Base-by-base conservation (phyloP, 768 basidiomycete species). In the Lactifluus subvellereus region DNA sequence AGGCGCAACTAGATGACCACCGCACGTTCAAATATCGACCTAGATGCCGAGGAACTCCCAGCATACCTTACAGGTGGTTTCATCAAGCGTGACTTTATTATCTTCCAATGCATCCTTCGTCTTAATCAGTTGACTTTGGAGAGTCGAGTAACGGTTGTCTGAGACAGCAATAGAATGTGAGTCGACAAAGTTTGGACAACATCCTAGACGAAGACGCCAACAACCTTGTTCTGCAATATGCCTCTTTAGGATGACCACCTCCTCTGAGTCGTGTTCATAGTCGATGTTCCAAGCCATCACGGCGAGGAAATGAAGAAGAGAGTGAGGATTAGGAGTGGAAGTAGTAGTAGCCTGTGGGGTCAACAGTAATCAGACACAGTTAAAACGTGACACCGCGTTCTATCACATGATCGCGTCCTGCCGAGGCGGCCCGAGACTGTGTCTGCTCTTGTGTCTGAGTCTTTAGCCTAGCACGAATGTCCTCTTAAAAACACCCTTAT, bases 141-240 rank as follows among this genome's bases (percentile, higher is more conserved):
- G 55, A 32, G 65, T 57, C 18, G 57, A 66, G 47, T 55, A 61
- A 18, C 47, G 61, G 48, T 58, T 67, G 33, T 68, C 67, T 68
- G 48, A 20, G 32, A 38, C 8, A 13, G 30, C 13, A 42, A 56
- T 59, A 33, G 30, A 50, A 38, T 5, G 20, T 55, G 30, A 57
- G 53, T 37, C 32, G 33, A 48, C 55, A 37, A 38, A 13, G 20
- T 14, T 43, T 43, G 32, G 55, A n/a, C 7, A 13, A 37, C 7
- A 40, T 32, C 14, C 6, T 20, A 33, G 37, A 27, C 3, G 13
- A 45, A 43, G 43, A 33, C 33, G 43, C 30, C 14, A 7, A 18
- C 22, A 18, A 66, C 67, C 67, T 66, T 68, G 67, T 27, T 68
- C 66, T 16, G 65, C 56, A 49, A 68, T 68, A 2, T 60, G 67